Base-by-base conservation (phyloP, 345 rosid genomes). In the Microcos paniculata region DNA sequence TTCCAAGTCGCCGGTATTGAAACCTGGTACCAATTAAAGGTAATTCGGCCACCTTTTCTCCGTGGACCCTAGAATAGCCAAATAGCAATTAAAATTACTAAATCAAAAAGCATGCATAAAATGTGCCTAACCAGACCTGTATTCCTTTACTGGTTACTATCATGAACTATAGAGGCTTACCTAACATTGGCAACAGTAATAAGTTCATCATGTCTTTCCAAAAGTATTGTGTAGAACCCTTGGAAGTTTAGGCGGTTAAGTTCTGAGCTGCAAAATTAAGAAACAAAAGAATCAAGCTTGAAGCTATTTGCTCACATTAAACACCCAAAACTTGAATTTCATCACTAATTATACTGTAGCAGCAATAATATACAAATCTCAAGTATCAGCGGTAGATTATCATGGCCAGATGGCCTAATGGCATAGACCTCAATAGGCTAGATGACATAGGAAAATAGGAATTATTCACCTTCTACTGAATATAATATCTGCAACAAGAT, bases 211-310 rank as follows among this genome's bases (percentile, higher is more conserved):
- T 90, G 77, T 70, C 71, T 90, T 85, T 94, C 95, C 86, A 92
- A 70, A 73, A 91, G 83, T 67, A 91, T 80, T 0, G 94, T 90
- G 74, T 92, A 91, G 83, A 94, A 94, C 71, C 97, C 97, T 79
- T 24, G 85, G 80, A 87, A 92, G 84, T 92, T 88, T 78, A 89
- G 72, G 71, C 97, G 90, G 72, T 84, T 88, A 46, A 88, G 86
- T 63, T 87, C 70, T 35, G 92, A 92, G 82, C 94, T 92, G 84
- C 63, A 74, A 79, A 75, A 73, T 70, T 70, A 49, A 33, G 70
- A 70, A 70, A 16, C 35, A 58, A 11, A 43, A 45, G 64, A 63
- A 65, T 74, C 63, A 70, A 21, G 45, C 42, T 61, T 26, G 15
- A 80, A 74, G 42, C 13, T 4, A 64, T 21, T 33, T 74, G 11